Conservation (phyloP, 2,329 filamentous ascomycete genomes). For the Fusarium equiseti region DNA sequence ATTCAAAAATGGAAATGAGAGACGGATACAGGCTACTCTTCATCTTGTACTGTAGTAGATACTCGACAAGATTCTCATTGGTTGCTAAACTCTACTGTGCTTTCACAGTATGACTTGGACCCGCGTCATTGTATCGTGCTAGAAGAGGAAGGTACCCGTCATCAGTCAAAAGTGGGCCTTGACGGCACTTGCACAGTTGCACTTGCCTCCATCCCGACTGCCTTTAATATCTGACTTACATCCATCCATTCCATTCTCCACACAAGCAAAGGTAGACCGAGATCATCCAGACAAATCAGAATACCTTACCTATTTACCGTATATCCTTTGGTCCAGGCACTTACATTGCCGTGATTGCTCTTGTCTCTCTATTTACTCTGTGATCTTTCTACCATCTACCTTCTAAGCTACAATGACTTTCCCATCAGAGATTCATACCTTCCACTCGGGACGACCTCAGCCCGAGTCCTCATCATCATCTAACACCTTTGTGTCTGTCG, state of each 20-base stretch:
- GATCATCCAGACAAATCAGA: slow-evolving; percentile 1
- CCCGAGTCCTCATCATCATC: slow-evolving; percentile 65
- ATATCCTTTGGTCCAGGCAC: not conserved
- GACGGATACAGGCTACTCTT: not conserved
- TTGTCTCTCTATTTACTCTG: not conserved
- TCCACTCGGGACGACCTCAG: slow-evolving; percentile 79
- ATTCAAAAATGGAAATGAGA: not conserved
- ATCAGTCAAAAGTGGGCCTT: slow-evolving; percentile 12
- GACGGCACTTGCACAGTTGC: not conserved
- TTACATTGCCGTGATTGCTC: not conserved
- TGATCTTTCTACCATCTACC: not conserved
- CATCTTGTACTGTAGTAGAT: not conserved
- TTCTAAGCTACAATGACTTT: slow-evolving; percentile 51
- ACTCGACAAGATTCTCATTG: slow-evolving; percentile 3
- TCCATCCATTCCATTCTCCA: not conserved
- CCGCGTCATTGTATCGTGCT: slow-evolving; percentile 24
- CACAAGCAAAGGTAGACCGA: not conserved
- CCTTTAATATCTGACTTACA: slow-evolving; percentile 25
- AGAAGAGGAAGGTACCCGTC: slow-evolving; percentile 29
- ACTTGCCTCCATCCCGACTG: slow-evolving; percentile 7
- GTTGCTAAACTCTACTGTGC: slow-evolving; percentile 1
- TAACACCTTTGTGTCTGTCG: slow-evolving; percentile 76
- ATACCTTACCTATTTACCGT: not conserved
- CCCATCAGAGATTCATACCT: slow-evolving; percentile 68
- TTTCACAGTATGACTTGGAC: slow-evolving; percentile 17